Conservation (phyloP, 805 yeast genomes). For the Limtongia smithiae region DNA sequence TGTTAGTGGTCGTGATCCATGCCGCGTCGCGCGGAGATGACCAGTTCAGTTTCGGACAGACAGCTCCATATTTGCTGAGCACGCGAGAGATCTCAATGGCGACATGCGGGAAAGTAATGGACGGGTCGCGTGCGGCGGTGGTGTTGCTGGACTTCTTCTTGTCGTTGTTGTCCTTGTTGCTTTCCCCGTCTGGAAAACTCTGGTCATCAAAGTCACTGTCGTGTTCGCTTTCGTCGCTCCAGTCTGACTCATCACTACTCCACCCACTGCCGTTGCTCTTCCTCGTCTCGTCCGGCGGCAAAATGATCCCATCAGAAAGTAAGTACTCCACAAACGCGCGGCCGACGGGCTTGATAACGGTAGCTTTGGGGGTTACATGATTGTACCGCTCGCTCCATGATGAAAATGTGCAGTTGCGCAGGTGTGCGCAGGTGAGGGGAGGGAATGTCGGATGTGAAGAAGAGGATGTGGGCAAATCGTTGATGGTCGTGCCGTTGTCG, state of each 20-base stretch:
- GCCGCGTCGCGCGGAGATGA: constrained; percentile 90
- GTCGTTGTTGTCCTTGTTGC: background rate
- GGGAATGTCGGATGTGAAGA: constrained; percentile 18
- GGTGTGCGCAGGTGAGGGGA: constrained; percentile 36
- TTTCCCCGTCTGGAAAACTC: too few species aligned
- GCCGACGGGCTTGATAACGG: constrained; percentile 58
- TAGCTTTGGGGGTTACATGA: constrained; percentile 48
- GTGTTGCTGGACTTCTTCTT: too few species aligned
- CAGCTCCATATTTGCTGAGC: constrained; percentile 52
- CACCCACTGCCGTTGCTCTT: constrained; percentile 25
- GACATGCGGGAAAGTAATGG: constrained; percentile 53
- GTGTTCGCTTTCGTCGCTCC: constrained; percentile 25
- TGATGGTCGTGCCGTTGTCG: too few species aligned
- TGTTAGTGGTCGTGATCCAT: constrained; percentile 81
- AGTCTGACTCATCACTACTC: constrained; percentile 10
- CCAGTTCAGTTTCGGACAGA: constrained; percentile 93
- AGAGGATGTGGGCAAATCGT: too few species aligned
- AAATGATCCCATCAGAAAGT: constrained; percentile 61
- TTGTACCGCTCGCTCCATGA: constrained; percentile 57
- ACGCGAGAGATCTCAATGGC: constrained; percentile 50
- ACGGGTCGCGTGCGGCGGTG: constrained; percentile 42
- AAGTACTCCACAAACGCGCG: constrained; percentile 56
- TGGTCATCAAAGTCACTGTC: too few species aligned
- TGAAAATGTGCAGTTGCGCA: constrained; percentile 35
- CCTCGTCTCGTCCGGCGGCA: constrained; percentile 48